These are phyloP conservation scores for Pyrenochaeta sp. DNA, from an alignment of 2,329 filamentous ascomycete species.

Conservation along the genomic window DNA sequence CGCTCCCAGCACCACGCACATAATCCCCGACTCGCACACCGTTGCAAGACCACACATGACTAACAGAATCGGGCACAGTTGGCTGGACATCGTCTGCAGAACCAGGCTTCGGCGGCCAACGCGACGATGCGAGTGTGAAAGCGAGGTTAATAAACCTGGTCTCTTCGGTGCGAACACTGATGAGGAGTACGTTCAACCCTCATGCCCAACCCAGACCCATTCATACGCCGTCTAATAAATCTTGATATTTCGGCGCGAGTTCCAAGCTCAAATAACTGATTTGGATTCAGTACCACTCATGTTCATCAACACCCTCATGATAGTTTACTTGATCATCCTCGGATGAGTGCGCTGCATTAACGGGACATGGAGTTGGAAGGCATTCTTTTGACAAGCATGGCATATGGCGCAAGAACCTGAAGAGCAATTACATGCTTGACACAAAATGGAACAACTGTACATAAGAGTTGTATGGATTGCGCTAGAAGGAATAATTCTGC, in stretches of 20 bases:
- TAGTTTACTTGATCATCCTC: conserved; percentile 48
- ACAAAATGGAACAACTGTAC: no score
- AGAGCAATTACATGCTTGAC: no score
- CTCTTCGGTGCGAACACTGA: conserved; percentile 86
- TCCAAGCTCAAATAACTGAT: conserved; percentile 15
- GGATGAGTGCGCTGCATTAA: conserved; percentile 33
- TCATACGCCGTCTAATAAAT: not conserved
- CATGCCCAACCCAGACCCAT: no score
- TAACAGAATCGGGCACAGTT: conserved; percentile 61
- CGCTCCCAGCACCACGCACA: not conserved
- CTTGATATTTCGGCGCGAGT: not conserved
- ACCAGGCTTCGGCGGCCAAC: conserved; percentile 76
- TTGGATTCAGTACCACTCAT: conserved; percentile 47
- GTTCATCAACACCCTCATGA: conserved; percentile 50
- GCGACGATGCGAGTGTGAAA: conserved; percentile 80
- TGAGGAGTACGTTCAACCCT: conserved; percentile 76
- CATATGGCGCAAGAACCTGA: not conserved
- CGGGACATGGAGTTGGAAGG: not conserved
- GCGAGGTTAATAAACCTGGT: conserved; percentile 90
- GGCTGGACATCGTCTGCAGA: conserved; percentile 78
- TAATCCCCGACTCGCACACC: not conserved
- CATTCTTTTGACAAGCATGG: not conserved
- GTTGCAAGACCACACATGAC: not conserved
- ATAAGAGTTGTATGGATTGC: no score
- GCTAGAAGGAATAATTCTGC: no score